Conservation (phyloP, 345 rosid genomes). For the Pistacia integerrima region DNA sequence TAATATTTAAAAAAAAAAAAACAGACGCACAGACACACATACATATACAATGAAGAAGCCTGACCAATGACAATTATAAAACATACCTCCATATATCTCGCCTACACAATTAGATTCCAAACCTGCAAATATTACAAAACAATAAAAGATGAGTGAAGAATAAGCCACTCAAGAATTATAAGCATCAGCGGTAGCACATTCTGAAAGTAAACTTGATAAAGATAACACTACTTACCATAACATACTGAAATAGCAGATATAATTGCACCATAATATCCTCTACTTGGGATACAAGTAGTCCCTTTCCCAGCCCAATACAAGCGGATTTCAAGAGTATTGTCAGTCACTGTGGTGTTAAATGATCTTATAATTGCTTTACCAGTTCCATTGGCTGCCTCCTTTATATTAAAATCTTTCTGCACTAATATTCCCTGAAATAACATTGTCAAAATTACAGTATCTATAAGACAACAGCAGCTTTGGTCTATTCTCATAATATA, state of each 20-base stretch:
- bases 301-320: conserved; percentile 43
- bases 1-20: background rate
- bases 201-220: too few relatives aligned
- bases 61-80: too few relatives aligned
- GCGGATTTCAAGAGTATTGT: background rate
- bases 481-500: background rate
- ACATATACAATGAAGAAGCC: background rate
- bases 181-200: too few relatives aligned
- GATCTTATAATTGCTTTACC: conserved; percentile 23
- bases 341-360: background rate
- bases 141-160: too few relatives aligned
- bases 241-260: conserved; percentile 51
- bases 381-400: conserved; percentile 27
- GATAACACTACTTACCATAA: conserved; percentile 28
- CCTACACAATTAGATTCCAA: too few relatives aligned
- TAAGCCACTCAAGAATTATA: too few relatives aligned
- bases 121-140: too few relatives aligned
- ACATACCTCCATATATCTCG: too few relatives aligned
- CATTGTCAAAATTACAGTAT: background rate
- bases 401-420: conserved; percentile 34
- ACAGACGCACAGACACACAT: background rate
- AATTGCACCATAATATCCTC: conserved; percentile 48
- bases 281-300: conserved; percentile 31
- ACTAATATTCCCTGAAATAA: conserved; percentile 34
- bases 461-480: background rate